Percentiles rank a stretch among this genome's conserved stretches.
These are phyloP conservation scores for Lactifluus pinguis DNA, from an alignment of 768 basidiomycete species.

Conservation along the genomic window DNA sequence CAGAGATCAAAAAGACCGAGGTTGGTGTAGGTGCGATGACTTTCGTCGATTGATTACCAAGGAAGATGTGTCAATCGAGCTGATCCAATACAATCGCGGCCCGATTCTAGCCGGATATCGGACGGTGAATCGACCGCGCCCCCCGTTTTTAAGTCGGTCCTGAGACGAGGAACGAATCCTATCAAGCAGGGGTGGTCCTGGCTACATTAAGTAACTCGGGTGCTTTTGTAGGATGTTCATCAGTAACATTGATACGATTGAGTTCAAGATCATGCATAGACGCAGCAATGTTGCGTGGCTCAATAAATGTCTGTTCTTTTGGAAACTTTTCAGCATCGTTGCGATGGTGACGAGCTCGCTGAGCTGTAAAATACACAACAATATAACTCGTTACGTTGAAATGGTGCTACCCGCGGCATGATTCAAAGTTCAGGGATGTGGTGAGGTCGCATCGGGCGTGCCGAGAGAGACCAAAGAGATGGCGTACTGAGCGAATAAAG, in stretches of 20 bases:
- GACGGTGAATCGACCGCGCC: no score
- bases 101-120: neutral
- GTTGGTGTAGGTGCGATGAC: no score
- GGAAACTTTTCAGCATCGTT: neutral
- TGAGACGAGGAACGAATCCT: no score
- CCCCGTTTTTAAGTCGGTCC: no score
- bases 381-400: neutral
- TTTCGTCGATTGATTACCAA: neutral
- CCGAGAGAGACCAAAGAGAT: neutral
- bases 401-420: neutral
- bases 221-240: no score
- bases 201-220: no score
- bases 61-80: neutral
- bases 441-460: neutral
- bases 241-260: neutral
- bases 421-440: neutral
- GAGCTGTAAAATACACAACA: neutral
- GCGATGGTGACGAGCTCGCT: neutral
- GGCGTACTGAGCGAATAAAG: neutral
- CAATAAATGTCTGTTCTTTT: neutral
- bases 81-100: no score
- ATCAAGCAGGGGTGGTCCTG: no score
- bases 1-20: no score
- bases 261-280: neutral
- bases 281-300: no score